Evolutionary conservation across 2,329 filamentous ascomycete genomes (phyloP).

Genomic region (Nannizzia gypsea): DNA sequence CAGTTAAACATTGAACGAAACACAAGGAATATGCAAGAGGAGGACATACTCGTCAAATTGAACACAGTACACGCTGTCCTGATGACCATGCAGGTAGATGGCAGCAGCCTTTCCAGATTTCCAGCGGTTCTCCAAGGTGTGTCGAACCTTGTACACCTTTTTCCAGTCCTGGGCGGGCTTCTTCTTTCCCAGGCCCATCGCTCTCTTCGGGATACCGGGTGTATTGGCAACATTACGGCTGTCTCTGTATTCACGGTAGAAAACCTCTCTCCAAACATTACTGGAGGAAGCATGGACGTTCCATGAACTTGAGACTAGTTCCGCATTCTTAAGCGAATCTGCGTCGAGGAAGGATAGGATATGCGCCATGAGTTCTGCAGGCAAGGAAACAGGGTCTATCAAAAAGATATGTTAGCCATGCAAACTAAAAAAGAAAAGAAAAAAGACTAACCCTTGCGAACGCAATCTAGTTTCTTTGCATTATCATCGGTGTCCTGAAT

Average conservation of each 20-base stretch:
- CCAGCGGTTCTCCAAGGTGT: conserved; percentile 69
- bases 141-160: conserved; percentile 66
- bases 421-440: neutral
- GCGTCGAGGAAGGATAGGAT: conserved; percentile 51
- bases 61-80: conserved; percentile 92
- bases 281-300: conserved; percentile 42
- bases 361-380: conserved; percentile 47
- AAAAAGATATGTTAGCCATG: conserved; percentile 12
- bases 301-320: conserved; percentile 49
- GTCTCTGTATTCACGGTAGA: conserved; percentile 42
- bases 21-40: neutral
- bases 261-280: conserved; percentile 53
- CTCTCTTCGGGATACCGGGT: conserved; percentile 3
- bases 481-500: conserved; percentile 28
- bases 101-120: conserved; percentile 63
- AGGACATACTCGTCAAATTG: conserved; percentile 82
- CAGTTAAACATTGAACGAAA: conserved; percentile 19
- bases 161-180: conserved; percentile 66
- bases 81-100: conserved; percentile 84
- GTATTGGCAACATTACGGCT: conserved; percentile 19
- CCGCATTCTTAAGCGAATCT: conserved; percentile 42
- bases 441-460: conserved; percentile 26
- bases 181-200: conserved; percentile 41
- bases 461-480: conserved; percentile 24
- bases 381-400: conserved; percentile 46